Conservation (phyloP, 2,329 filamentous ascomycete species). For the Pseudogymnoascus sp. region DNA sequence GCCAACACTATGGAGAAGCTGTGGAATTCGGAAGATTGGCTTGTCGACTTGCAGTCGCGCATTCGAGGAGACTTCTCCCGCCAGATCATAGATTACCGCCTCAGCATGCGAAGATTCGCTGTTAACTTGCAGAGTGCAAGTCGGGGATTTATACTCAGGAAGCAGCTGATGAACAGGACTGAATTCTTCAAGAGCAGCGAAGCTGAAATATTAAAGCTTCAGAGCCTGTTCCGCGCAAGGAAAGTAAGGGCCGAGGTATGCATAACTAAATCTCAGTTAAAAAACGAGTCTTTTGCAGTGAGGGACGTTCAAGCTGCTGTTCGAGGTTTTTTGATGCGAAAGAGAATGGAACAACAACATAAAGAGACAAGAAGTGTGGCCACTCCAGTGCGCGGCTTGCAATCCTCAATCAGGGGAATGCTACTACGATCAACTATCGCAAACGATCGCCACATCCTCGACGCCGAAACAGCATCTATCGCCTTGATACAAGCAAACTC, state of each 20-base stretch:
- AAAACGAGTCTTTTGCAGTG: slow-evolving; percentile 55
- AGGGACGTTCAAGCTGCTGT: slow-evolving; percentile 58
- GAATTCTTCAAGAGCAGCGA: slow-evolving; percentile 64
- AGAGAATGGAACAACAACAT: slow-evolving; percentile 40
- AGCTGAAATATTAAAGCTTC: slow-evolving; percentile 66
- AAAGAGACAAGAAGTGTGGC: slow-evolving; percentile 46
- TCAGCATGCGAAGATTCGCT: slow-evolving; percentile 78
- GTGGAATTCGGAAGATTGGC: slow-evolving; percentile 74
- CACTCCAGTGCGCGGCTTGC: slow-evolving; percentile 50
- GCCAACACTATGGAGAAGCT: slow-evolving; percentile 79
- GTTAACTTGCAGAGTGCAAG: slow-evolving; percentile 70
- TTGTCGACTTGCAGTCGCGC: slow-evolving; percentile 77
- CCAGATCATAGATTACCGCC: slow-evolving; percentile 73
- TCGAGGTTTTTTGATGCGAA: slow-evolving; percentile 59
- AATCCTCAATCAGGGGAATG: slow-evolving; percentile 62
- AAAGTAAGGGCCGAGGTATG: slow-evolving; percentile 55
- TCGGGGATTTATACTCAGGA: slow-evolving; percentile 69
- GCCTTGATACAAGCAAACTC: slow-evolving; percentile 58
- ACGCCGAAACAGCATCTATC: slow-evolving; percentile 41
- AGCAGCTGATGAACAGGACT: slow-evolving; percentile 54
- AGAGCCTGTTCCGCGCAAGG: slow-evolving; percentile 70
- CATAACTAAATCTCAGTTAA: slow-evolving; percentile 51
- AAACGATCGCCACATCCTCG: slow-evolving; percentile 31
- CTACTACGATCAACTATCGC: slow-evolving; percentile 50
- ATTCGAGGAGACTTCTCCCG: slow-evolving; percentile 83